These are phyloP conservation scores for Ananas comosus DNA, from an alignment of 176 grass and related monocot species.

Conservation along the genomic window DNA sequence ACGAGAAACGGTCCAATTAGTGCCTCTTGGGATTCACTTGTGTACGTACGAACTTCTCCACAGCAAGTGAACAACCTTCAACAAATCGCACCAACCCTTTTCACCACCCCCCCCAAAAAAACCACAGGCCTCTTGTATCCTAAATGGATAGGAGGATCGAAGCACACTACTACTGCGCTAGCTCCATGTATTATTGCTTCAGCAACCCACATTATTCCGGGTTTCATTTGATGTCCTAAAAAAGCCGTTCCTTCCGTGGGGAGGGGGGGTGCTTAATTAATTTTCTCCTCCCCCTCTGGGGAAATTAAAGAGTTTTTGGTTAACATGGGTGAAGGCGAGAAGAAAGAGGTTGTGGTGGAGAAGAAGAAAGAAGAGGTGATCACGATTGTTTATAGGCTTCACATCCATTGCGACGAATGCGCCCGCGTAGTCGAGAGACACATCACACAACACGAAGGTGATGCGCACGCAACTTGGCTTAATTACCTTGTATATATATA, in stretches of 20 bases:
- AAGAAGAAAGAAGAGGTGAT: conserved; percentile 37
- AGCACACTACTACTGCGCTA: neutral
- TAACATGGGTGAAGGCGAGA: conserved; percentile 21
- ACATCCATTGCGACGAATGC: conserved; percentile 68
- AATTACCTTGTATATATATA: no score
- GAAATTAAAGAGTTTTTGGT: no score
- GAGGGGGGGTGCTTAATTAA: no score
- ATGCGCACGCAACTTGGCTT: no score
- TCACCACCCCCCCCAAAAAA: neutral
- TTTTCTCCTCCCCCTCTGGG: no score
- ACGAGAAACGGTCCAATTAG: neutral
- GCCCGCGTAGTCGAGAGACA: conserved; percentile 34
- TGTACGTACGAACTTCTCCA: neutral
- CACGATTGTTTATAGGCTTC: conserved; percentile 56
- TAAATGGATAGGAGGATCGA: neutral
- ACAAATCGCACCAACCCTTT: conserved; percentile 27
- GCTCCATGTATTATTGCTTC: conserved; percentile 2
- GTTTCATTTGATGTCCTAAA: neutral
- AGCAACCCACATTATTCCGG: conserved; percentile 4
- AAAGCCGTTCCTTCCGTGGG: no score
- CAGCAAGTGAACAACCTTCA: conserved; percentile 53
- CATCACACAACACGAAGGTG: conserved; percentile 39
- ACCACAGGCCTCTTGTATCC: neutral
- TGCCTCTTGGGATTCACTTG: neutral
- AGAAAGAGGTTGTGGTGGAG: conserved; percentile 26